Evolutionary conservation across 176 grass and related monocot genomes (phyloP), one percentile per base, ranked within the genome.

Genomic region (Neostapfia colusana): DNA sequence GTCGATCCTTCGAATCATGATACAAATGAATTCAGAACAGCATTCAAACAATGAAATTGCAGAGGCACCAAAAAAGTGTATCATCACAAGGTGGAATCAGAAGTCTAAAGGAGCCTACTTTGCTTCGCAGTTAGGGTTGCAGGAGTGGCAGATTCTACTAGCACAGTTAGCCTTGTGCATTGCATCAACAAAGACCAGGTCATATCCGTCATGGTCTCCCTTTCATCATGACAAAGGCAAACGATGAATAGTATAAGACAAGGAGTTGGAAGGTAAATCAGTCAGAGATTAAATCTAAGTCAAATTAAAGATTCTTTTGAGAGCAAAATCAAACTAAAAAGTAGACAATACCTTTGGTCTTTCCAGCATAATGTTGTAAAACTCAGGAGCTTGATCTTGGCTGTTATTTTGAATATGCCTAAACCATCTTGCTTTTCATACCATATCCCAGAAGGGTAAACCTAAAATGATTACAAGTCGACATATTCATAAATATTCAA

Each of bases 161-260:
- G 96, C 96, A 44, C 90, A 99, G 50, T 99, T 99, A 63, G 96
- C 96, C 83, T 99, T 99, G 83, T 95, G 92, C 96, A 99, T 99
- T 14, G 96, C 96, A 90, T 99, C 96, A 82, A 99, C 92, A 83
- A 99, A 89, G 78, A 95, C 85, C 77, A 99, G 88, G 81, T 95
- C 92, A 86, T 99, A 99, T 64, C 96, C 96, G 83, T 99, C 89
- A 40, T 87, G 89, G 43, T 99, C 48, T 40, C 38, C 95, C 95
- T 99, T 80, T 70, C 28, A 94, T 65, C 73, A 58, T 74, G 49
- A 67, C 21, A 59, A 74, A 45, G 43, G 46, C 15, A 49, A 49
- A 49, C 16, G 14, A 18, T 18, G n/a, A n/a, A n/a, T 15, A 49
- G 13, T 18, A 45, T 15, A 13, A 14, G 43, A 13, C 4, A 45